Evolutionary conservation across 2,329 filamentous ascomycete genomes (phyloP), one percentile per base, ranked within the genome.

Genomic region (Aspergillus phoenicis): DNA sequence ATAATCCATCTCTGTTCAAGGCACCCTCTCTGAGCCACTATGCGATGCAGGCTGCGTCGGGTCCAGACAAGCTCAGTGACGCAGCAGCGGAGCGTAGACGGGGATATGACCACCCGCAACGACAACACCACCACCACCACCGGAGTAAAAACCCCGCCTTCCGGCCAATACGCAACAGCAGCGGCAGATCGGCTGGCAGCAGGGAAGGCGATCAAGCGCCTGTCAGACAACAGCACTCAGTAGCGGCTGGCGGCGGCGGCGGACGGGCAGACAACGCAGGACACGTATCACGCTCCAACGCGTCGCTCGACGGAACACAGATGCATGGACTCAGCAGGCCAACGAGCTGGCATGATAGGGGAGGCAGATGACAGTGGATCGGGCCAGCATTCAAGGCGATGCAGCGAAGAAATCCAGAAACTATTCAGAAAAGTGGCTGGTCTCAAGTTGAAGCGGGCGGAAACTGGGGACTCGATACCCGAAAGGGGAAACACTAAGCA

Each of bases 1-100:
- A 65, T 67, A 62, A 64, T 77, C 73, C 77, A 78, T 79, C 57
- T 62, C 58, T 60, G 33, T 36, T 36, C 49, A 51, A 49, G 47
- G 41, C 28, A 30, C 20, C 20, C 41, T 48, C 28, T 33, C 24
- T 45, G 48, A 57, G 60, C 58, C 52, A 52, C 38, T 57, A 28
- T 60, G 22, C 33, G 54, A 43, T 52, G 51, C 58, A 55, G 52
- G 54, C 57, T 43, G 60, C 52, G 52, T 57, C 62, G 61, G 26
- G 57, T 63, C 61, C 43, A 58, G 53, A 51, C 48, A 39, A 57
- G 26, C 22, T 39, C 45, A 33, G 26, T 41, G 56, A 54, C 51
- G 38, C 41, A 59, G 38, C 41, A 59, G 57, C 15, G 45, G 47
- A 28, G 13, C 26, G 30, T n/a, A n/a, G 15, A 22, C 17, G 33